phyloP scores from a whole-genome alignment of 257 asterid genomes.

The Catharanthus roseus region DNA sequence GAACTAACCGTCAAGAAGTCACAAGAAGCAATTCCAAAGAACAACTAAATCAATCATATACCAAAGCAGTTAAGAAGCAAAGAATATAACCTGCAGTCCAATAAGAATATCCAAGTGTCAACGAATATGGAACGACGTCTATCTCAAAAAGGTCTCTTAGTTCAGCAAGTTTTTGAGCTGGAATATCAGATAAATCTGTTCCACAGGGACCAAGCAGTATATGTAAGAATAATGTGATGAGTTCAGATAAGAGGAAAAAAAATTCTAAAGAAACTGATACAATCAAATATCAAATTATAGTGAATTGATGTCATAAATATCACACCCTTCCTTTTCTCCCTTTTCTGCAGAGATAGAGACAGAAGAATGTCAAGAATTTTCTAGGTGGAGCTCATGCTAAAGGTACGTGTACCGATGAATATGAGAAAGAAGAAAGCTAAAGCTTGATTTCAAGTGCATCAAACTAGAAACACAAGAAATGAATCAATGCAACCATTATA shows the following conservation, averaged over 20 bases:
- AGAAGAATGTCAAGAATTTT: too few species aligned
- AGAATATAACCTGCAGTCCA: constrained; percentile 73
- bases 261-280: neutral
- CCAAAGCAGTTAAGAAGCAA: constrained; percentile 1
- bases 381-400: too few species aligned
- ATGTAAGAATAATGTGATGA: neutral
- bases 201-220: neutral
- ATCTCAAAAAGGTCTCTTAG: constrained; percentile 60
- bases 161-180: constrained; percentile 57
- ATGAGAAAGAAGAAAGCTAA: too few species aligned
- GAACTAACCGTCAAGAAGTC: neutral
- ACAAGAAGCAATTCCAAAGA: neutral
- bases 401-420: too few species aligned
- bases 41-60: neutral
- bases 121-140: constrained; percentile 65
- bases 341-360: too few species aligned
- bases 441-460: too few species aligned
- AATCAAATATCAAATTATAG: neutral
- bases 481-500: too few species aligned
- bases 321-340: neutral
- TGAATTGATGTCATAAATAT: neutral
- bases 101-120: constrained; percentile 81
- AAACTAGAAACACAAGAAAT: too few species aligned
- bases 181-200: constrained; percentile 78
- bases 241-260: neutral